Conservation (phyloP, 257 asterid genomes). For the Solanum pinnatisectum region DNA sequence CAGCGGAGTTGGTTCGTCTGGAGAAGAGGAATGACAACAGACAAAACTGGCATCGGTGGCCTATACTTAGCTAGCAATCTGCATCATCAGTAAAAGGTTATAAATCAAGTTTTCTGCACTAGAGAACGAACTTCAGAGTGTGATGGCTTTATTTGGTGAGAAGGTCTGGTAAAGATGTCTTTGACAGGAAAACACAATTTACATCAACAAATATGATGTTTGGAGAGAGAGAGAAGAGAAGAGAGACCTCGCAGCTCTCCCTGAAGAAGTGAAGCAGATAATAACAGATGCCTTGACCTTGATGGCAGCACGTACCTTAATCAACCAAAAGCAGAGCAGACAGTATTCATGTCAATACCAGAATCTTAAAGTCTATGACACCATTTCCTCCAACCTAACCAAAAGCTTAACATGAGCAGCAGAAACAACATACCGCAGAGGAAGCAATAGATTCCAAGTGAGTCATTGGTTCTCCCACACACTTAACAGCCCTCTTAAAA, state of each 20-base stretch:
- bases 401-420: not conserved
- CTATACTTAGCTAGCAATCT: constrained; percentile 88
- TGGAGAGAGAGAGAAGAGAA: not conserved
- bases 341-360: not conserved
- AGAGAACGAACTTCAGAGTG: not conserved
- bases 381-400: not conserved
- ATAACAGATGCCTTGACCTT: constrained; percentile 93
- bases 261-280: constrained; percentile 90
- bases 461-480: constrained; percentile 87
- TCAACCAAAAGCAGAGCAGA: not conserved
- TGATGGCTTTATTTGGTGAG: not conserved
- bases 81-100: constrained; percentile 1
- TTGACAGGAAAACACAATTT: not conserved
- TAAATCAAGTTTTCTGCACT: not conserved
- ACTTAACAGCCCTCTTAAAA: constrained; percentile 86
- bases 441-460: constrained; percentile 96
- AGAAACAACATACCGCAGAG: constrained; percentile 52
- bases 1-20: constrained; percentile 75
- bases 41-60: constrained; percentile 91
- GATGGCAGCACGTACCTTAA: constrained; percentile 87
- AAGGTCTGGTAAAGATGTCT: not conserved
- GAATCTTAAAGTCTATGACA: not conserved
- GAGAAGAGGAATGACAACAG: constrained; percentile 88
- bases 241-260: constrained; percentile 86
- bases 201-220: not conserved